These are phyloP conservation scores for Aspergillus nomiae DNA, from an alignment of 2,329 filamentous ascomycete genomes.

Conservation along the genomic window DNA sequence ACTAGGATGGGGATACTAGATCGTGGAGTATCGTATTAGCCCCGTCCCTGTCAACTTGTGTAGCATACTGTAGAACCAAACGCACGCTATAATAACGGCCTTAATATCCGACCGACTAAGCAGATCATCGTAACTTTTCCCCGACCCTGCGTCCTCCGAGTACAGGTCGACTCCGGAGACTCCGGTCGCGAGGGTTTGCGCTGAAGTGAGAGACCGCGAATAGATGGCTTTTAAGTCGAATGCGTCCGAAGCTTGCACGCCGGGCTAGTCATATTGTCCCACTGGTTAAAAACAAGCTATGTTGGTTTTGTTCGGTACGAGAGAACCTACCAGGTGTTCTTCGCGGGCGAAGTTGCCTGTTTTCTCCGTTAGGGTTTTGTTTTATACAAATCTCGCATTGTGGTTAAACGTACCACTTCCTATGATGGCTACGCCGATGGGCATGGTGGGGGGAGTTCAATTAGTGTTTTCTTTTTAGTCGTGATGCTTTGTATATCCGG, in stretches of 20 bases:
- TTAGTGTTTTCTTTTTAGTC: neutral
- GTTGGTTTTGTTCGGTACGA: neutral
- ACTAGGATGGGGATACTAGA: conserved; percentile 53
- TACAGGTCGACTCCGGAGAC: conserved; percentile 52
- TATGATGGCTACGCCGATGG: conserved; percentile 54
- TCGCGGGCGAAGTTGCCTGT: conserved; percentile 59
- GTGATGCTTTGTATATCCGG: neutral
- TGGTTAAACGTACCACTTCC: conserved; percentile 48
- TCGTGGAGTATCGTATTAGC: neutral
- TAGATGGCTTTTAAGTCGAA: conserved; percentile 59
- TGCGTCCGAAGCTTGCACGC: conserved; percentile 48
- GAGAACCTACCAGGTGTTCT: conserved; percentile 51
- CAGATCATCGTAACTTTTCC: conserved; percentile 49
- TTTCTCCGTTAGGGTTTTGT: neutral
- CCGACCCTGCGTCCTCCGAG: conserved; percentile 55
- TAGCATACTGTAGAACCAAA: conserved; percentile 12
- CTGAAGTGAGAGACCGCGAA: conserved; percentile 59
- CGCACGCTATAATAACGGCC: conserved; percentile 55
- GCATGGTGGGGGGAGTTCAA: conserved; percentile 25
- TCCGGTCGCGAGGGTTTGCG: conserved; percentile 43
- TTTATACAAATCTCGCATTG: neutral
- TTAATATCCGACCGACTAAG: conserved; percentile 52
- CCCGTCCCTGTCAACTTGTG: neutral
- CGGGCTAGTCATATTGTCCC: conserved; percentile 46
- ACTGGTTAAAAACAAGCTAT: neutral